Evolutionary conservation across 768 basidiomycete genomes (phyloP).

Genomic region (Cytidiella melzeri): DNA sequence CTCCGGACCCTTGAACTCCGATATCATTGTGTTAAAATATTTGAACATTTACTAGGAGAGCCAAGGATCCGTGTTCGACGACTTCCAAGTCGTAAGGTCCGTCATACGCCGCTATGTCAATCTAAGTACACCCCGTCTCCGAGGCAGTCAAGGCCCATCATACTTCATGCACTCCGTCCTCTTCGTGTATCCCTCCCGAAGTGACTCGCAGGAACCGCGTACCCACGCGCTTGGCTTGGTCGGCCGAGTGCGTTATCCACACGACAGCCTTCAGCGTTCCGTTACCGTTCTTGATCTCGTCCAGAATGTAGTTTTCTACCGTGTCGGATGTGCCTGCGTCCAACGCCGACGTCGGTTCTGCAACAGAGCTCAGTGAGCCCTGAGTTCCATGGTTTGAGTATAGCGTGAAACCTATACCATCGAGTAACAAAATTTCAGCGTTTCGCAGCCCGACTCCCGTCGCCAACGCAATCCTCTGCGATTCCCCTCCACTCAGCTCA

Average conservation of each 20-base stretch:
- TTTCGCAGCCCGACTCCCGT: conserved; percentile 65
- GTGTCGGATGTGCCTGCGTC: conserved; percentile 58
- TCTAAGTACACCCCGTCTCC: no score
- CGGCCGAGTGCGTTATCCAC: conserved; percentile 87
- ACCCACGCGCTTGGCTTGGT: conserved; percentile 71
- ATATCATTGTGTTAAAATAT: conserved; percentile 14
- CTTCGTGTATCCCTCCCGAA: conserved; percentile 21
- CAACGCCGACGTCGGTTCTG: conserved; percentile 88
- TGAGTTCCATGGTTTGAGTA: not conserved
- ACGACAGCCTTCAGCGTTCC: conserved; percentile 62
- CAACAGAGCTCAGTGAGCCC: not conserved
- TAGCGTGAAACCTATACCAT: conserved; percentile 41
- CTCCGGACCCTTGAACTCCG: conserved; percentile 57
- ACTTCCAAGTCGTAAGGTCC: no score
- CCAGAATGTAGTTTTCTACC: conserved; percentile 59
- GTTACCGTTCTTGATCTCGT: conserved; percentile 42
- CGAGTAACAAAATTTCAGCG: conserved; percentile 74
- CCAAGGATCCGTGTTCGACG: conserved; percentile 43
- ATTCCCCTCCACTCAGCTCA: conserved; percentile 80
- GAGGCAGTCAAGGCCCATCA: not conserved
- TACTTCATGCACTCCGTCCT: not conserved
- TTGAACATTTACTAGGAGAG: conserved; percentile 60
- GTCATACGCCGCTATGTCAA: no score
- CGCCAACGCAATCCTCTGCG: conserved; percentile 77
- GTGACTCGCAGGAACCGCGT: conserved; percentile 52